phyloP scores from a whole-genome alignment of 2,329 filamentous ascomycete species.

The Davidsoniella eucalypti region DNA sequence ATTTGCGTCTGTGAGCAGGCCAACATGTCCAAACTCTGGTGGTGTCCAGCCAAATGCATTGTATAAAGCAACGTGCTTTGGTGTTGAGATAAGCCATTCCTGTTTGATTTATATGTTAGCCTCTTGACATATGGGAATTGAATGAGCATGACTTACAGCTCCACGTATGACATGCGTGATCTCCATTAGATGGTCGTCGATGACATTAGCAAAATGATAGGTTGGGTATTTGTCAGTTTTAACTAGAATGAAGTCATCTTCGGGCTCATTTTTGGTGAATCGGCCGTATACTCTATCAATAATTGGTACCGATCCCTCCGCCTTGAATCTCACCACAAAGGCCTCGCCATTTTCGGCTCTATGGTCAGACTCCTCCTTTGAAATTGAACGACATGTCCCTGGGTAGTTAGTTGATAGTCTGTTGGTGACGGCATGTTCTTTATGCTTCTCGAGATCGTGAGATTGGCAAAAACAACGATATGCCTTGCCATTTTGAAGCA shows the following conservation, averaged over 20 bases:
- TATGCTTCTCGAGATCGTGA: constrained; percentile 51
- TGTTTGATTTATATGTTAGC: constrained; percentile 19
- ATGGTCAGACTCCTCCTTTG: constrained; percentile 49
- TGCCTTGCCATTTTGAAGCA: constrained; percentile 56
- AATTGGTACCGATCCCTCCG: constrained; percentile 21
- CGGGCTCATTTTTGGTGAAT: constrained; percentile 35
- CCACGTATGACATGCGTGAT: constrained; percentile 93
- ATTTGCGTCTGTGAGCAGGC: constrained; percentile 52
- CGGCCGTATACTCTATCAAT: constrained; percentile 64
- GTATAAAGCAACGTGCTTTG: constrained; percentile 55
- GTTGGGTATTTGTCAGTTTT: constrained; percentile 89
- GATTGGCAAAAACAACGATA: constrained; percentile 88
- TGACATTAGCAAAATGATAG: constrained; percentile 92
- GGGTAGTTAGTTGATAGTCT: constrained; percentile 32
- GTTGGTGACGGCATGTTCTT: constrained; percentile 40
- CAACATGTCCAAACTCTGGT: constrained; percentile 66
- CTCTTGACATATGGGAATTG: background rate
- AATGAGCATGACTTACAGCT: constrained; percentile 33
- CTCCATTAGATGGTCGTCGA: constrained; percentile 89
- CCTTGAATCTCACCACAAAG: constrained; percentile 63
- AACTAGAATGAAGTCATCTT: constrained; percentile 76
- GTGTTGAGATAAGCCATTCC: constrained; percentile 95
- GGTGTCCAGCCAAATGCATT: constrained; percentile 58
- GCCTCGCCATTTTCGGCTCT: constrained; percentile 51
- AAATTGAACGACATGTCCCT: constrained; percentile 54